These are phyloP conservation scores for Penicillium dipodomyicola DNA, from an alignment of 495 filamentous ascomycete genomes.

Conservation along the genomic window DNA sequence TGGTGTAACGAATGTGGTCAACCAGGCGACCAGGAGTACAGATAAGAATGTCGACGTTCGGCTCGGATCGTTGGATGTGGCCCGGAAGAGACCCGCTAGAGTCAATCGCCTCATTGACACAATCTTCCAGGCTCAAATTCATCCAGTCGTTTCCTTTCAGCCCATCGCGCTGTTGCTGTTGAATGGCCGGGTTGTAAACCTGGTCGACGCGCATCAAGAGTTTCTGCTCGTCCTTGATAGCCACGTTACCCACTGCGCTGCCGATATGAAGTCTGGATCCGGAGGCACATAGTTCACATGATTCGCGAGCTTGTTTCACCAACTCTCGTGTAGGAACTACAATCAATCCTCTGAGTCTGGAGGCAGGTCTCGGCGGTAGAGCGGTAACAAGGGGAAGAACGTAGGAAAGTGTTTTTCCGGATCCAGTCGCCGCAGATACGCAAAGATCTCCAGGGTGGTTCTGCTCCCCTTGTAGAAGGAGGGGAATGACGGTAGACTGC, in stretches of 20 bases:
- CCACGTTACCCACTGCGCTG: constrained; percentile 75
- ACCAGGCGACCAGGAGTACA: constrained; percentile 91
- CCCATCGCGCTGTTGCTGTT: constrained; percentile 36
- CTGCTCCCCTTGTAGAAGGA: constrained; percentile 61
- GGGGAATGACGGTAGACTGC: constrained; percentile 75
- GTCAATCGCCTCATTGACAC: constrained; percentile 39
- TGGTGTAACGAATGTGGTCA: constrained; percentile 81
- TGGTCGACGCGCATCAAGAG: constrained; percentile 61
- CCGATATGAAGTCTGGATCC: constrained; percentile 70
- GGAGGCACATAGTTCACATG: constrained; percentile 64
- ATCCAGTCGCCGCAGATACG: constrained; percentile 86
- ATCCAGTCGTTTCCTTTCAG: constrained; percentile 47
- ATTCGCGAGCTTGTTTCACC: constrained; percentile 74
- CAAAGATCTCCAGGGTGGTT: constrained; percentile 71
- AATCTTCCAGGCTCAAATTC: constrained; percentile 47
- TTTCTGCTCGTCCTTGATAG: constrained; percentile 71
- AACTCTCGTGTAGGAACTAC: constrained; percentile 89
- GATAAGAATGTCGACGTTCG: constrained; percentile 84
- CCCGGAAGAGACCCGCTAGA: constrained; percentile 48
- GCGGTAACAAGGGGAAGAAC: constrained; percentile 78
- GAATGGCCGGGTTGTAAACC: constrained; percentile 56
- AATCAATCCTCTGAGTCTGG: constrained; percentile 69
- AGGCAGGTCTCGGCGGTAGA: constrained; percentile 57
- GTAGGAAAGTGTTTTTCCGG: constrained; percentile 91
- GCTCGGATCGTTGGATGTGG: constrained; percentile 60